phyloP scores from a whole-genome alignment of 805 yeast species.

The Lachancea kluyveri region DNA sequence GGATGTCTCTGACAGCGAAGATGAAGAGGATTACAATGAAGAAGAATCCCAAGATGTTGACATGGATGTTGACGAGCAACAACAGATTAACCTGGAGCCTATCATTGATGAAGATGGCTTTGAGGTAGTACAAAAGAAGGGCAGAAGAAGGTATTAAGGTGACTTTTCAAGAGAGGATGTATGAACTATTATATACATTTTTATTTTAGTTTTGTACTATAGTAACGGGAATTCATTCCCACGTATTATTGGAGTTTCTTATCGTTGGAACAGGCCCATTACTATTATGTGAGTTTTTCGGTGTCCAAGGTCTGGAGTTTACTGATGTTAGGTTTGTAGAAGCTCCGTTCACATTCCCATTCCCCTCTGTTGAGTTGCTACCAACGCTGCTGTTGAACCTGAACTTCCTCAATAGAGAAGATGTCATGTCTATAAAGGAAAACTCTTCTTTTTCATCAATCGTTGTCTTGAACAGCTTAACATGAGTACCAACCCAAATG shows the following conservation, averaged over 20 bases:
- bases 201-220: too few species aligned
- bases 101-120: slow-evolving; percentile 92
- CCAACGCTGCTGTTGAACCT: slow-evolving; percentile 29
- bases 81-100: slow-evolving; percentile 37
- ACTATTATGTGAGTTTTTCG: slow-evolving; percentile 12
- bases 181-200: not conserved
- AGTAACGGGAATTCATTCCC: slow-evolving; percentile 1
- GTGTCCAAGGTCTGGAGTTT: slow-evolving; percentile 16
- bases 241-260: slow-evolving; percentile 3
- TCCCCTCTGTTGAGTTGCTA: slow-evolving; percentile 9
- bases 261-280: slow-evolving; percentile 10
- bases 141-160: slow-evolving; percentile 39
- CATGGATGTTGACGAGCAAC: slow-evolving; percentile 31
- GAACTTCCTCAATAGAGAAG: slow-evolving; percentile 33
- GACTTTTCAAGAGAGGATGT: not conserved
- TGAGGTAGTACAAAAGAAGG: slow-evolving; percentile 73
- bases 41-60: slow-evolving; percentile 38
- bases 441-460: slow-evolving; percentile 33
- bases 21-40: slow-evolving; percentile 40
- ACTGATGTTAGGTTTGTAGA: slow-evolving; percentile 10
- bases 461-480: slow-evolving; percentile 45
- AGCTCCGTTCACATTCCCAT: slow-evolving; percentile 10
- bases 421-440: slow-evolving; percentile 38
- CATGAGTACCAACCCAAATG: slow-evolving; percentile 46
- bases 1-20: slow-evolving; percentile 44